Base-by-base conservation (phyloP, 768 basidiomycete genomes). In the Mycena amicta region DNA sequence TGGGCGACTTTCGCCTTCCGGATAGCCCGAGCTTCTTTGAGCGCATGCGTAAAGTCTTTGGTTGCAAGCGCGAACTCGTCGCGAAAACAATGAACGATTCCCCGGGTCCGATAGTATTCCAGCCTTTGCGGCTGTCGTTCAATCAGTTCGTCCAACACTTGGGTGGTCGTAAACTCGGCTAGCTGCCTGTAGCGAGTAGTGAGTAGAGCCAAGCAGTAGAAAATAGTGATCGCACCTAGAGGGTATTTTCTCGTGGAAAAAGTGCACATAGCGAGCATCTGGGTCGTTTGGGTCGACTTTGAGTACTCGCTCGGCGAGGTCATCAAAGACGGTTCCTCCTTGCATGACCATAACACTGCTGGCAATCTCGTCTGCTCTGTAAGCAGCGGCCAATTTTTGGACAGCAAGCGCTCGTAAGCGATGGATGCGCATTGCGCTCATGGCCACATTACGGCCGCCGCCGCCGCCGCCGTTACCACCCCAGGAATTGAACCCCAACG, bases 301-400 rank as follows among this genome's bases (percentile, higher is more conserved):
- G 53, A 95, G 81, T 8, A 95, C 93, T 15, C 88, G 81, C 68
- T 93, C 91, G 0, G 93, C 93, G n/a, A 95, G 81, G 65, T 95
- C 93, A 65, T 95, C 93, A 67, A 95, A 91, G 2, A 94, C 90
- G 61, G 88, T 93, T 4, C 93, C 92, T 33, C 92, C 92, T 69
- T 95, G 93, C 93, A 95, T 95, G 29, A 95, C 86, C 88, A 95
- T 92, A 26, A 95, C 93, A 67, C 90, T 93, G 1, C 91, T 90
- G 1, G 93, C 93, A 66, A 95, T 92, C 71, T 95, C 93, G 68
- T 95, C 93, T 12, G 85, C 81, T 69, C 87, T 86, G 67, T 95
- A 95, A 4, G 93, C 93, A 23, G 87, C 83, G 1, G 93, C 91
- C 39, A 95, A 77, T 70, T 92, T 93, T 72, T 93, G 89, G 20